phyloP scores from a whole-genome alignment of 768 basidiomycete species.

The Tricholoma furcatifolium region DNA sequence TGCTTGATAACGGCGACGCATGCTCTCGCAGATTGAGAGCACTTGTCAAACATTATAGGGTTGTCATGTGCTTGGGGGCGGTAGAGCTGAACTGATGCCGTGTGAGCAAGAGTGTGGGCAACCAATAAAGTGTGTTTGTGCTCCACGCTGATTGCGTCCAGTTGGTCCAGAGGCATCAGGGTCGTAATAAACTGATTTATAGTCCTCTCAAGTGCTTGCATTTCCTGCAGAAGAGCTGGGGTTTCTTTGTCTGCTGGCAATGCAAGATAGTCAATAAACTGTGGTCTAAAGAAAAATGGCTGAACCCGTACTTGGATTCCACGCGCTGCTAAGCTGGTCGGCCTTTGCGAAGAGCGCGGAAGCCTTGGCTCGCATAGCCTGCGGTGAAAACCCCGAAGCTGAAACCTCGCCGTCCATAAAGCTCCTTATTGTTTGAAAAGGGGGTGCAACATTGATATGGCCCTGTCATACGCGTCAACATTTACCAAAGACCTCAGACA shows the following conservation, averaged over 20 bases:
- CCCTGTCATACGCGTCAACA: conserved; percentile 41
- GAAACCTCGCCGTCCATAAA: conserved; percentile 63
- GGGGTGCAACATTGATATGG: conserved; percentile 47
- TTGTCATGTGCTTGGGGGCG: conserved; percentile 61
- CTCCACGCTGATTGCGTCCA: conserved; percentile 51
- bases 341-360: conserved; percentile 75
- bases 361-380: conserved; percentile 70
- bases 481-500: neutral
- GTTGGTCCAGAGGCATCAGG: conserved; percentile 62
- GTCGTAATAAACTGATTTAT: conserved; percentile 64
- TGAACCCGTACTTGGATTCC: conserved; percentile 52
- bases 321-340: conserved; percentile 55
- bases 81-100: conserved; percentile 65
- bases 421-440: conserved; percentile 57
- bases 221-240: conserved; percentile 52
- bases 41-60: conserved; percentile 62
- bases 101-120: conserved; percentile 65
- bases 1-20: conserved; percentile 61
- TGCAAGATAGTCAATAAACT: conserved; percentile 9
- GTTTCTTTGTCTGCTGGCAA: conserved; percentile 42
- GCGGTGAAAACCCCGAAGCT: conserved; percentile 57
- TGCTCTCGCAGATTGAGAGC: conserved; percentile 59
- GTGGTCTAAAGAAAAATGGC: neutral
- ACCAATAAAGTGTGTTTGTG: conserved; percentile 60
- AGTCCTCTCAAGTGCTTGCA: conserved; percentile 60